Base-by-base conservation (phyloP, 192 early-diverging fungal genomes). In the Lobosporangium transversale region DNA sequence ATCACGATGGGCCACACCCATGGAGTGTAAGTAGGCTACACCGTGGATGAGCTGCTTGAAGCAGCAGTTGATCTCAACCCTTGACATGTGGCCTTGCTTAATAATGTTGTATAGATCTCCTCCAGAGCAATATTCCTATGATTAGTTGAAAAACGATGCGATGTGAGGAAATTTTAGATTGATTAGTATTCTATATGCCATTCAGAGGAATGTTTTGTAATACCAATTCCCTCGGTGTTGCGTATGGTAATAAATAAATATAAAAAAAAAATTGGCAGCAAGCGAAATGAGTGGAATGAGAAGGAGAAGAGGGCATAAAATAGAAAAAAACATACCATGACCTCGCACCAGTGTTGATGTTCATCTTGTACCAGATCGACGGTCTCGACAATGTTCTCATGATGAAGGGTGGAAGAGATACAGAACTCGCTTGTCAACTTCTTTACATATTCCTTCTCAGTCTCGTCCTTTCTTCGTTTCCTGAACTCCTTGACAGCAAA, bases 311-410 rank as follows among this genome's bases (percentile, higher is more conserved):
- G 12, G n/a, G 37, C 1, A 58, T 0, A 58, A 53, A 49, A 43
- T 24, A 45, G 32, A 26, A 7, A 50, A 4, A 23, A 18, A 80
- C 80, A 53, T 83, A 84, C 83, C 89, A 91, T 93, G 17, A 90
- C 90, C 62, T 89, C 87, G 75, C 92, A 96, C 90, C 88, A 92
- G 70, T 86, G 87, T 48, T 91, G 83, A 31, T 91, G 84, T 56
- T 94, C 90, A 66, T 98, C 97, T 79, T 95, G 92, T 32, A 99
- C 95, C 62, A 99, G 83, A 80, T 99, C 97, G n/a, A 98, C 88
- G 6, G 95, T 97, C 67, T 89, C 87, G 27, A 99, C 94, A 30
- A 99, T 82, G 78, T 99, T 95, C 65, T 87, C 84, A 82, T 97
- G 95, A 49, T 95, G 86, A 52, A 98, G 84, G 33, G 92, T 91